A percentile compares a stretch with the other conserved stretches of the same genome.
These are phyloP conservation scores for Rhizophagus prolifer DNA, from an alignment of 192 early-diverging fungal genomes.

Conservation along the genomic window DNA sequence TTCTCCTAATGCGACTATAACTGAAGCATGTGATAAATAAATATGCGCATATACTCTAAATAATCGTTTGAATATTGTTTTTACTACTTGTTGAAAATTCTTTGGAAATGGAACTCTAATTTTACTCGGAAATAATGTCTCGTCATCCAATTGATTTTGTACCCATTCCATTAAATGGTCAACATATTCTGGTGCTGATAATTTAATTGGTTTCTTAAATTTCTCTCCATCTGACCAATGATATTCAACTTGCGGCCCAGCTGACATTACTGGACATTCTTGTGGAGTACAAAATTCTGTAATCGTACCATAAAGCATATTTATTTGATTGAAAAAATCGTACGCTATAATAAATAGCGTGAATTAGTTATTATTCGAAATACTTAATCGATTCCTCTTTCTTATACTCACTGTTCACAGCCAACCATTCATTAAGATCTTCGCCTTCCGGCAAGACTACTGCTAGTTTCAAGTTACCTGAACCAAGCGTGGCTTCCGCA, in stretches of 20 bases:
- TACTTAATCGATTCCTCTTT: not conserved
- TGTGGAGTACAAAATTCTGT: constrained; percentile 87
- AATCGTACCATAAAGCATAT: constrained; percentile 88
- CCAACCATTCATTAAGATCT: constrained; percentile 89
- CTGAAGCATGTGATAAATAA: constrained; percentile 82
- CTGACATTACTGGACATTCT: constrained; percentile 88
- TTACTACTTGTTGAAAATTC: constrained; percentile 64
- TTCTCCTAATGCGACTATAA: constrained; percentile 73
- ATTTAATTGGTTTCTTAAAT: constrained; percentile 83
- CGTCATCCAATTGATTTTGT: constrained; percentile 81
- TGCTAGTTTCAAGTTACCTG: constrained; percentile 73
- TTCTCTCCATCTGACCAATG: constrained; percentile 82
- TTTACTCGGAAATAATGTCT: constrained; percentile 82
- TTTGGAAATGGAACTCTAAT: constrained; percentile 75
- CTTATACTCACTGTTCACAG: constrained; percentile 67
- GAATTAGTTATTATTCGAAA: not conserved
- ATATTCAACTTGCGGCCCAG: constrained; percentile 83
- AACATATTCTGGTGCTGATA: constrained; percentile 89
- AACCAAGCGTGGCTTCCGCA: constrained; percentile 69
- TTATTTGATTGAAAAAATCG: constrained; percentile 97
- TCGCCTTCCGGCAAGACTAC: constrained; percentile 87
- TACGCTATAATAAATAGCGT: constrained; percentile 48
- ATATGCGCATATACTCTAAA: constrained; percentile 94
- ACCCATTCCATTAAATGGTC: constrained; percentile 85
- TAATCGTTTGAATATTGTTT: constrained; percentile 81